Base-by-base conservation (phyloP, 805 yeast genomes). In the Metschnikowia gelsemii region DNA sequence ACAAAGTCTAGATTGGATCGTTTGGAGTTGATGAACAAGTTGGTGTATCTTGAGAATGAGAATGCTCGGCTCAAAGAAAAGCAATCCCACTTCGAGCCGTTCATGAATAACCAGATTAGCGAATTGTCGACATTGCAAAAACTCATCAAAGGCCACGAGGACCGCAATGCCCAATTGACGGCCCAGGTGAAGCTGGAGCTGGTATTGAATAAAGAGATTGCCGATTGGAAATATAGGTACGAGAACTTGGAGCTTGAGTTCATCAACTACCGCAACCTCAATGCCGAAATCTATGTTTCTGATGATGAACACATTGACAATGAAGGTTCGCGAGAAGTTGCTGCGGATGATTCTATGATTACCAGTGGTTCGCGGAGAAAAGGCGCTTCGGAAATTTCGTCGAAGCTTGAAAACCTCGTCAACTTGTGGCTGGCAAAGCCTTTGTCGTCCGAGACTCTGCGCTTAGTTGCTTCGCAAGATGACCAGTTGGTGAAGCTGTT, bases 41-140 rank as follows among this genome's bases (percentile, higher is more conserved):
- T 78, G 38, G 57, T 71, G 16, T 63, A 74, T 40, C 55, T 78
- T 35, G 69, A 64, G 31, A 61, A 72, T 27, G 80, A 80, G 45
- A 78, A 78, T 45, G 47, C 59, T 1, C 43, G 50, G 3, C 55
- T 79, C 43, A 63, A 62, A 26, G 64, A 66, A 9, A 74, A 74
- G 46, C 45, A 74, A 12, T 55, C 44, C 1, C 72, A 73, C 22
- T 68, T 79, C 40, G 79, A 80, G 51, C 73, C 79, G 3, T 64
- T 80, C 35, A 70, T 81, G 64, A 65, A 66, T 44, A 69, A 74
- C 29, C 79, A 79, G 52, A 66, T 81, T 41, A 58, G 73, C 8
- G 79, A 79, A 41, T 63, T 81, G 24, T 64, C 70, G 9, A 70
- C 70, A 16, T 60, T 84, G 55, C 83, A 82, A 52, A 62, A 66